These are phyloP conservation scores for Gaertneriomyces semiglobifer DNA, from an alignment of 192 early-diverging fungal genomes.

Conservation along the genomic window DNA sequence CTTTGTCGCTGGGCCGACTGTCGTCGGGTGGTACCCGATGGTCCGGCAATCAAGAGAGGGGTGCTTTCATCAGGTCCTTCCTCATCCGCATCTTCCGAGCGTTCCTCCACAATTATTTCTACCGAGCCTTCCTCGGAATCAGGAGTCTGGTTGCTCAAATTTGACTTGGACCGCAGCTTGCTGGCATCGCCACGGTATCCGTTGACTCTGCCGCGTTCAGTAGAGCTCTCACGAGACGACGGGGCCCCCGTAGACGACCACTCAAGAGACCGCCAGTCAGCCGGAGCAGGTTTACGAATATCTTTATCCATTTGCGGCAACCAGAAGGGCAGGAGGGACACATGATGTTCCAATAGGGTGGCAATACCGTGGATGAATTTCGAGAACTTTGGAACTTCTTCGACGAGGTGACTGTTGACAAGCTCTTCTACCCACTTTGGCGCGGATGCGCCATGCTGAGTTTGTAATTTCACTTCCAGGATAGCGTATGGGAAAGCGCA, in stretches of 20 bases:
- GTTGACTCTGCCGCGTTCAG: constrained; percentile 12
- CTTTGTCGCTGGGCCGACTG: not conserved
- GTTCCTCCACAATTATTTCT: constrained; percentile 26
- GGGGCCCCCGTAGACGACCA: constrained; percentile 19
- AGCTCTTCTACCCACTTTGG: constrained; percentile 93
- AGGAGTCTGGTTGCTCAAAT: not conserved
- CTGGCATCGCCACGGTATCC: not conserved
- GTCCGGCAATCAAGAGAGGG: constrained; percentile 13
- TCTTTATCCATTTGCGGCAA: constrained; percentile 91
- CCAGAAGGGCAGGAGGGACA: constrained; percentile 91
- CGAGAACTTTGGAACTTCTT: constrained; percentile 94
- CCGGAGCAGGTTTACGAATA: constrained; percentile 74
- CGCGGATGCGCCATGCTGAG: constrained; percentile 81
- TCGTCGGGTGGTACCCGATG: not conserved
- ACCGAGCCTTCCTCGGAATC: constrained; percentile 20
- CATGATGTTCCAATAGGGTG: constrained; percentile 66
- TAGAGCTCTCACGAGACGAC: constrained; percentile 15
- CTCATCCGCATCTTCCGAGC: constrained; percentile 9
- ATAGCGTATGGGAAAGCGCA: constrained; percentile 92
- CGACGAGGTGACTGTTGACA: constrained; percentile 82
- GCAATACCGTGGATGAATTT: constrained; percentile 96
- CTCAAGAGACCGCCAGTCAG: constrained; percentile 26
- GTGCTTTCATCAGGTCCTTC: constrained; percentile 29
- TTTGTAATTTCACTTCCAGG: constrained; percentile 96
- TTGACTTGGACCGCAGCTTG: not conserved